These are phyloP conservation scores for Grigorovia yakushimaensis DNA, from an alignment of 805 yeast species.

Conservation along the genomic window DNA sequence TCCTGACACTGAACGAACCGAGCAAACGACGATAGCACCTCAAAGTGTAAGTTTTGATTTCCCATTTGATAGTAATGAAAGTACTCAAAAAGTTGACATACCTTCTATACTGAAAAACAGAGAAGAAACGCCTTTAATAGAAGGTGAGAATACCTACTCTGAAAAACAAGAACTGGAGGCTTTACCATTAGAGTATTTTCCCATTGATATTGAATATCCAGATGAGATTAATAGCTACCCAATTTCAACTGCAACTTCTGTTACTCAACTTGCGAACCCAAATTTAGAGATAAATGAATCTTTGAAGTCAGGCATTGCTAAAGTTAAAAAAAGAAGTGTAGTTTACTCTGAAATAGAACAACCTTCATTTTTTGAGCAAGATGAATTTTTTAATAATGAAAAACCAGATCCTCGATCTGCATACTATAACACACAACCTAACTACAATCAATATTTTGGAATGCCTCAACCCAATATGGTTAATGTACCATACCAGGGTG, in stretches of 20 bases:
- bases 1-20: neutral
- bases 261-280: neutral
- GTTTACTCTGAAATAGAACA: neutral
- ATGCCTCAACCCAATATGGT: neutral
- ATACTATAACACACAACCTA: constrained; percentile 1
- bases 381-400: neutral
- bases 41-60: neutral
- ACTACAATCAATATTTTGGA: constrained; percentile 3
- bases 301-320: neutral
- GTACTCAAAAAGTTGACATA: neutral
- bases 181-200: constrained; percentile 62
- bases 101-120: neutral
- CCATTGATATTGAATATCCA: constrained; percentile 33
- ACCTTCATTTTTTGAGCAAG: neutral
- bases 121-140: neutral
- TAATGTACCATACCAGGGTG: constrained; percentile 1
- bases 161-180: constrained; percentile 33
- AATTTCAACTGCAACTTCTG: neutral
- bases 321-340: neutral
- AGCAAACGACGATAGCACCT: neutral
- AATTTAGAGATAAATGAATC: neutral
- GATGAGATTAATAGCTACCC: constrained; percentile 4
- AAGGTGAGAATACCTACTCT: too few relatives aligned
- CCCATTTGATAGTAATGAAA: neutral
- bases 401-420: neutral